phyloP scores from a whole-genome alignment of 202 grass and related monocot genomes.

The Saccharum hybrid region DNA sequence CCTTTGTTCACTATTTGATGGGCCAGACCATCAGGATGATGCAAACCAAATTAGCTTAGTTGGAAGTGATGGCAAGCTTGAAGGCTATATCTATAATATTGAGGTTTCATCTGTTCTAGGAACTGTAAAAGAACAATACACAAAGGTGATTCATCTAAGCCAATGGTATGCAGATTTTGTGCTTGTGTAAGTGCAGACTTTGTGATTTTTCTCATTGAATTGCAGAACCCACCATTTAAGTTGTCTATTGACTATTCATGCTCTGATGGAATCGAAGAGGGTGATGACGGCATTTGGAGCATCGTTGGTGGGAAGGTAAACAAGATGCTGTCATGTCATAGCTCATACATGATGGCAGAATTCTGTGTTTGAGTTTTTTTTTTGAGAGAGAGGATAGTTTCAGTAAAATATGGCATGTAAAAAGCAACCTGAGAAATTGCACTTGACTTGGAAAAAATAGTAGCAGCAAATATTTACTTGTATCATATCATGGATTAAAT shows the following conservation, averaged over 20 bases:
- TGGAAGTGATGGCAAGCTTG: conserved; percentile 64
- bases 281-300: conserved; percentile 82
- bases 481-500: background rate
- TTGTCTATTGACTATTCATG: conserved; percentile 80
- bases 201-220: conserved; percentile 29
- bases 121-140: conserved; percentile 60
- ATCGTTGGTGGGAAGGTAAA: conserved; percentile 95
- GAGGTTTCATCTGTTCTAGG: conserved; percentile 56
- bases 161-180: conserved; percentile 14
- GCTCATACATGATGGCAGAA: background rate
- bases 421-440: conserved; percentile 33
- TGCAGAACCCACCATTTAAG: conserved; percentile 64
- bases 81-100: conserved; percentile 75
- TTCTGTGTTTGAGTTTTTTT: background rate
- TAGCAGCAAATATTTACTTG: conserved; percentile 19
- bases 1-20: conserved; percentile 48
- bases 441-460: conserved; percentile 18
- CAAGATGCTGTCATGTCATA: conserved; percentile 8
- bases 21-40: conserved; percentile 43
- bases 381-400: background rate
- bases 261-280: conserved; percentile 81
- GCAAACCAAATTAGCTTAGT: conserved; percentile 55
- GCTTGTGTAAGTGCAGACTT: conserved; percentile 14
- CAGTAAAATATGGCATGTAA: conserved; percentile 7
- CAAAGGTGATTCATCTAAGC: conserved; percentile 63